Base-by-base conservation (phyloP, 1,139 yeast species). In the Candida tetrigidarum region DNA sequence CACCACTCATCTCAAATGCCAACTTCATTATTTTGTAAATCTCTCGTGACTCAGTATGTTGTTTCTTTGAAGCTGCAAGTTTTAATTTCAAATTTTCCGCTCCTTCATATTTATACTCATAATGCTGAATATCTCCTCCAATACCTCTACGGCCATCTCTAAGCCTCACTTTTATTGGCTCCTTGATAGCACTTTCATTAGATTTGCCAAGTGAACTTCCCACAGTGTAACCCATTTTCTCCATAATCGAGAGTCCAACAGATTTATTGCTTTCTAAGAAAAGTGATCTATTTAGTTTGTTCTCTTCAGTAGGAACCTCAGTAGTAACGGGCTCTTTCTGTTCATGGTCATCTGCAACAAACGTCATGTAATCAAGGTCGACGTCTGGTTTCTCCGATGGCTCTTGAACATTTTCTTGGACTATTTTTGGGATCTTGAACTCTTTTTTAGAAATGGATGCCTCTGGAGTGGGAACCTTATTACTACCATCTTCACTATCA, bases 181-280 rank as follows among this genome's bases (percentile, higher is more conserved):
- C 70, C 33, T 37, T 44, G 44, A 50, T 56, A 3, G 50, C 55
- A 56, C 36, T 56, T 61, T 50, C 45, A n/a, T n/a, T n/a, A 15
- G 38, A 54, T 12, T 27, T 36, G 0, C 84, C 84, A 14, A 79
- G 58, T 0, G 72, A 51, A 10, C 68, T 64, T 9, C 82, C 84
- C 2, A 67, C 56, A 47, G 65, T 67, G 54, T 70, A 81, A 2
- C 86, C 86, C 85, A 81, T 80, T 53, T 68, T 73, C 50, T 69
- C 63, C 85, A 81, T 79, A 48, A 81, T 79, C 6, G 66, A 52
- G 22, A 78, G 62, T 0, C 83, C 86, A 39, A 73, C 67, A 0
- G 80, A 72, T 36, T 44, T 39, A 11, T 23, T 34, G 4, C 29
- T 19, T 3, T 15, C 26, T 10, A 25, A 25, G 39, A 56, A 51